Evolutionary conservation across 1,284 basidiomycete species (phyloP).

Genomic region (Phlebopus sp.): DNA sequence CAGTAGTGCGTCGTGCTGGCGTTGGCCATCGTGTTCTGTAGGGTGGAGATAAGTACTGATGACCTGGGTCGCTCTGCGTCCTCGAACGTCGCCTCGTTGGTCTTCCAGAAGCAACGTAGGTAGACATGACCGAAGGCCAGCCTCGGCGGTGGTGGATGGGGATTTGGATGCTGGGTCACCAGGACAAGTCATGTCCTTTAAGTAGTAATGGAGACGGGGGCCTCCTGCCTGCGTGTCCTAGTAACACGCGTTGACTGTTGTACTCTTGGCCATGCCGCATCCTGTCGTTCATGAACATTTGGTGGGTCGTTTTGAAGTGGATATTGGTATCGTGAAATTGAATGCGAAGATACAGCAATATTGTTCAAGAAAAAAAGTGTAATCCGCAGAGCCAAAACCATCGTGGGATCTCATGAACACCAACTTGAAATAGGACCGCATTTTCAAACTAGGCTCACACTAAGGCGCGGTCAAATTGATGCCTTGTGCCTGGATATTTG

Average conservation of each 20-base stretch:
- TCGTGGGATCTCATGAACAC: neutral
- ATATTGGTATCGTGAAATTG: no score
- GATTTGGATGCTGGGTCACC: neutral
- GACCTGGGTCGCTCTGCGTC: slow-evolving; percentile 26
- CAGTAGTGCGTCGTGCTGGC: slow-evolving; percentile 23
- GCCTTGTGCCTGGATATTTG: slow-evolving; percentile 46
- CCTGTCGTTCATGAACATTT: no score
- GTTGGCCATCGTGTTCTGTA: slow-evolving; percentile 24
- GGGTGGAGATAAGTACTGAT: slow-evolving; percentile 20
- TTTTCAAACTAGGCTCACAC: neutral
- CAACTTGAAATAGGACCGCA: neutral
- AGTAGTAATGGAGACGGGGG: no score
- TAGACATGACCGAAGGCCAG: slow-evolving; percentile 14
- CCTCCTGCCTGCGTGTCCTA: no score
- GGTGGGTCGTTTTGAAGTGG: no score
- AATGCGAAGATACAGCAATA: no score
- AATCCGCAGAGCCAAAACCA: neutral
- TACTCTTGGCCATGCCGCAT: no score
- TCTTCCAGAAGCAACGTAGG: slow-evolving; percentile 11
- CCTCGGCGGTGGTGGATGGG: neutral
- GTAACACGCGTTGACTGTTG: no score
- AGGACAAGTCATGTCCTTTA: no score
- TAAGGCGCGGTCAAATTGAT: slow-evolving; percentile 22
- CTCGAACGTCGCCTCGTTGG: slow-evolving; percentile 14
- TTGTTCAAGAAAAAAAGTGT: no score